Evolutionary conservation across 129 eudicot species (phyloP).

Genomic region (Cynara cardunculus): DNA sequence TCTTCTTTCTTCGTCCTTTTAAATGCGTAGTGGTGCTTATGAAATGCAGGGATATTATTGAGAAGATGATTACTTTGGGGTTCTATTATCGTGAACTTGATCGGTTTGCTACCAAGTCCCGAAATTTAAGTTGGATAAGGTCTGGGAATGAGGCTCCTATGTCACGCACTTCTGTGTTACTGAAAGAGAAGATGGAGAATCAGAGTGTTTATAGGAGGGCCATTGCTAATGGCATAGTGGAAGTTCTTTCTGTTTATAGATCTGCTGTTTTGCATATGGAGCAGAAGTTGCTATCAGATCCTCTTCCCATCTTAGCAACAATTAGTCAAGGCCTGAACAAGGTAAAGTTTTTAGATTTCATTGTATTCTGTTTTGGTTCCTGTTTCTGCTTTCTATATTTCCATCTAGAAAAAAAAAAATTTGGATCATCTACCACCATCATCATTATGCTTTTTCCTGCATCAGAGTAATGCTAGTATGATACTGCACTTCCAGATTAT

Average conservation of each 20-base stretch:
- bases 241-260: conserved; percentile 80
- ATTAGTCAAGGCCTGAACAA: conserved; percentile 92
- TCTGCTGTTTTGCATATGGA: conserved; percentile 91
- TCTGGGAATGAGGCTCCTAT: conserved; percentile 41
- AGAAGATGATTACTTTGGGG: conserved; percentile 78
- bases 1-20: not conserved
- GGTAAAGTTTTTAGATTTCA: conserved; percentile 31
- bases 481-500: not conserved
- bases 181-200: conserved; percentile 40
- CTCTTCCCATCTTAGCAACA: conserved; percentile 73
- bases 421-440: not conserved
- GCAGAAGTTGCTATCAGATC: conserved; percentile 87
- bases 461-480: not conserved
- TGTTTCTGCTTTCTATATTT: not conserved
- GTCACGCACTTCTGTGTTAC: conserved; percentile 34
- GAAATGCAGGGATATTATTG: conserved; percentile 75
- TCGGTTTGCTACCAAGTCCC: conserved; percentile 72
- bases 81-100: conserved; percentile 91
- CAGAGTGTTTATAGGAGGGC: conserved; percentile 93
- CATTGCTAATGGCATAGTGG: conserved; percentile 87
- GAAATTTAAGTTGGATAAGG: conserved; percentile 96
- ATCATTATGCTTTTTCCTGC: not conserved
- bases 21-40: conserved; percentile 14
- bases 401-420: not conserved
- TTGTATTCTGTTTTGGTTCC: not conserved